Evolutionary conservation across 1,284 basidiomycete genomes (phyloP), one percentile per base, ranked within the genome.

Genomic region (Polyporus tsugae): DNA sequence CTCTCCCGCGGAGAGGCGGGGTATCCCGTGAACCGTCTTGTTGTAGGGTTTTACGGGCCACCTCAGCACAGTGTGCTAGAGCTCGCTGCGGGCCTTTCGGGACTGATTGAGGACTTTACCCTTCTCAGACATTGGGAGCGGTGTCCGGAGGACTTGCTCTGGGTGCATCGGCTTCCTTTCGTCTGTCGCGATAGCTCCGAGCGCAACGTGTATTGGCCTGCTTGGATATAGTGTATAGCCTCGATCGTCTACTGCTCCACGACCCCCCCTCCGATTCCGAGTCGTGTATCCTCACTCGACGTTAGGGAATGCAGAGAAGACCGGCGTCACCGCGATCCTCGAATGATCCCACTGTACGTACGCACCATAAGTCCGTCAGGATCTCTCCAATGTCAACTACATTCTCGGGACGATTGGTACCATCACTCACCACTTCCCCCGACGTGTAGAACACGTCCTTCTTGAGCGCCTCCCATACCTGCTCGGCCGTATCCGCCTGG

Each of bases 391-490:
- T n/a, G n/a, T 59, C 11, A 41, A 38, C n/a, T 22, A 9, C 29
- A 1, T 6, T 38, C 15, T 10, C 9, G 33, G 13, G 33, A 29
- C 4, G 22, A 11, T 10, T n/a, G 0, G n/a, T 3, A 15, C n/a
- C 4, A 42, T 6, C 15, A 64, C 63, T 25, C 35, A 64, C 65
- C 57, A 67, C 65, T 49, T 65, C 55, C 2, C 65, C 68, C 9
- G 67, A 67, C 2, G 65, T 59, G 57, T 67, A 72, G 59, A 33
- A 69, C 9, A 33, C 35, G 29, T 72, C 70, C 35, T 61, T 63
- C 52, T 63, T 63, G 33, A 72, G n/a, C 19, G 36, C 19, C 13
- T 65, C 66, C 68, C 60, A 65, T 1, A 60, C 66, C 6, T 35
- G 29, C 36, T 69, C 70, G 1, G 38, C 25, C 36, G 6, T 67